phyloP scores from a whole-genome alignment of 768 basidiomycete species.

The Flagelloscypha sp. region DNA sequence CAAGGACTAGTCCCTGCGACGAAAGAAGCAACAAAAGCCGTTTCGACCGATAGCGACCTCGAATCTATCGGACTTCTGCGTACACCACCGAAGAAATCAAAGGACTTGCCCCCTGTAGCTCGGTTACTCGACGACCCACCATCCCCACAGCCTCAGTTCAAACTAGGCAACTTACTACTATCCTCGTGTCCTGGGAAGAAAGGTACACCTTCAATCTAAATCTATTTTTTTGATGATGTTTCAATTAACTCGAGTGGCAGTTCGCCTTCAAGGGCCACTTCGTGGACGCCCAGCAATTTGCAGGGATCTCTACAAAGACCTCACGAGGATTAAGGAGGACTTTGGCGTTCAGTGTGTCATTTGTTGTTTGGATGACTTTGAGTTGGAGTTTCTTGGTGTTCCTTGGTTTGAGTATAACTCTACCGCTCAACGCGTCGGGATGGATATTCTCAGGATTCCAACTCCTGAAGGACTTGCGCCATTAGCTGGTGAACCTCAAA shows the following conservation, averaged over 20 bases:
- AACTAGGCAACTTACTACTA: constrained; percentile 78
- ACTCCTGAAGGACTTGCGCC: constrained; percentile 89
- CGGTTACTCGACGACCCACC: constrained; percentile 7
- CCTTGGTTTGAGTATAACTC: constrained; percentile 73
- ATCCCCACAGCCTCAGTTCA: constrained; percentile 16
- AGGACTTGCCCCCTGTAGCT: constrained; percentile 2
- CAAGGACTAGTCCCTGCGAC: not conserved
- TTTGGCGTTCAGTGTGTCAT: constrained; percentile 75
- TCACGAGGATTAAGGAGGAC: constrained; percentile 62
- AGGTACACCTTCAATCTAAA: constrained; percentile 31
- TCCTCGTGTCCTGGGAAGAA: constrained; percentile 96
- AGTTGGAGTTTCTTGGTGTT: constrained; percentile 79
- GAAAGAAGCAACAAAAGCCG: not conserved
- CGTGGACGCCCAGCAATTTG: constrained; percentile 78
- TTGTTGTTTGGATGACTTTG: constrained; percentile 81
- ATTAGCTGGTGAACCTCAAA: constrained; percentile 34
- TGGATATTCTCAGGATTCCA: constrained; percentile 83
- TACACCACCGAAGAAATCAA: not conserved
- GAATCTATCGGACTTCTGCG: not conserved
- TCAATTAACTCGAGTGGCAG: constrained; percentile 34
- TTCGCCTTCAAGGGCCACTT: constrained; percentile 65
- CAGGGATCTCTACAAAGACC: constrained; percentile 70
- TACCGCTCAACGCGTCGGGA: constrained; percentile 50
- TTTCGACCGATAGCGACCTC: constrained; percentile 4
- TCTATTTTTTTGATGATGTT: not conserved